phyloP scores from a whole-genome alignment of 1,284 basidiomycete species.

The Trichosporon ovoides region DNA sequence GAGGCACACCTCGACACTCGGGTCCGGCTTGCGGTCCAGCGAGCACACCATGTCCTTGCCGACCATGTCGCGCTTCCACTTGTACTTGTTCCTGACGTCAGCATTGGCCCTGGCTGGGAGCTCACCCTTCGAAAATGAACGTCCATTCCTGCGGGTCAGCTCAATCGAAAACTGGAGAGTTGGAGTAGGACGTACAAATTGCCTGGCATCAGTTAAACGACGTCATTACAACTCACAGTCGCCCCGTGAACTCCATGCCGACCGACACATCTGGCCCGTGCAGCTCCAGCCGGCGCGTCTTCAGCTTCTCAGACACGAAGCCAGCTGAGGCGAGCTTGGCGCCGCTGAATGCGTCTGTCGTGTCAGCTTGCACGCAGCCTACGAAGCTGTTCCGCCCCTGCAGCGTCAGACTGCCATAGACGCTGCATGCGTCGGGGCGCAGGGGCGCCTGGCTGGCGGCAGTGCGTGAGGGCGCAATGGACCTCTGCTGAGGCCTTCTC shows the following conservation, averaged over 20 bases:
- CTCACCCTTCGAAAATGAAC: constrained; percentile 43
- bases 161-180: not conserved
- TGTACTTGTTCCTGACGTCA: constrained; percentile 37
- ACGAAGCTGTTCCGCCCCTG: not conserved
- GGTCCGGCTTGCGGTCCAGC: constrained; percentile 45
- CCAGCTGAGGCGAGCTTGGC: constrained; percentile 40
- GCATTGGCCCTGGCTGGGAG: not conserved
- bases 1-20: constrained; percentile 45
- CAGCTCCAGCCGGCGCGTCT: constrained; percentile 40
- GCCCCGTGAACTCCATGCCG: constrained; percentile 40
- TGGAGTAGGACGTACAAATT: not conserved
- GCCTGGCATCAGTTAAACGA: not conserved
- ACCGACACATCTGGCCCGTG: constrained; percentile 44
- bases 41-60: constrained; percentile 45
- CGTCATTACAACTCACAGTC: constrained; percentile 33
- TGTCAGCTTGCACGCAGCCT: constrained; percentile 3
- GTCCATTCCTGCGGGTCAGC: constrained; percentile 37
- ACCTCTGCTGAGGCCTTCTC: too few relatives aligned
- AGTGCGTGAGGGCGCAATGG: not conserved
- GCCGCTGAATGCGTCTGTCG: constrained; percentile 36
- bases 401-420: not conserved
- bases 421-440: too few relatives aligned
- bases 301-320: constrained; percentile 31
- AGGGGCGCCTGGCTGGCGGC: too few relatives aligned
- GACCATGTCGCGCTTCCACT: constrained; percentile 36